Evolutionary conservation across 176 grass and related monocot species (phyloP), one percentile per base, ranked within the genome.

Genomic region (Oryza officinalis): DNA sequence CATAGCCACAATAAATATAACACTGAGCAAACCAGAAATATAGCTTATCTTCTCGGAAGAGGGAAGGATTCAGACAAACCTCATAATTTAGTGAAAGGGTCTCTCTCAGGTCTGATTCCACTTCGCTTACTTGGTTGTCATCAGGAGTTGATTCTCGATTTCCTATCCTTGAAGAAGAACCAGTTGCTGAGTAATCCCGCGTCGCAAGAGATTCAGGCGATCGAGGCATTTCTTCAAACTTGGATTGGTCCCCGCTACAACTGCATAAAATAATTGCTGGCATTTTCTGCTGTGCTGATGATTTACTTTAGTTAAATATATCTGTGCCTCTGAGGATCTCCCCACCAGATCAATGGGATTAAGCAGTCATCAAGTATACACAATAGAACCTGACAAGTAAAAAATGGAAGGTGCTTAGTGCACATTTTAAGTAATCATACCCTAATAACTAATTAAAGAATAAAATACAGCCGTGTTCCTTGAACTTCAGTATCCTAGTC

Each of bases 81-180:
- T 99, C 93, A 80, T 99, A 99, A 95, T 99, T 99, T 89, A 96
- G 86, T 43, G 93, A 96, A 79, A 96, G 84, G 35, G 96, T 94
- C 79, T 99, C 96, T 83, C 87, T 99, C 14, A 99, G 84, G 63
- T 90, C 90, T 68, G 93, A 99, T 83, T 99, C 96, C 23, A 94
- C 96, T 61, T 99, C 96, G 68, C 94, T 89, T 72, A 99, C 93
- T 88, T 90, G 91, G 74, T 59, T 90, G 76, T 99, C 93, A 64
- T 99, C 96, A 70, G 88, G 76, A 18, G 81, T 96, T 8, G 93
- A 81, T 76, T 98, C 93, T 71, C 68, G 83, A 54, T 86, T 90
- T 79, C 83, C 83, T 40, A 81, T 84, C 81, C 78, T 87, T 15
- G 92, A 98, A 65, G 90, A 94, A 84, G 75, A 80, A 64, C 83